phyloP scores from a whole-genome alignment of 805 yeast species.

The Nakazawaea populi region DNA sequence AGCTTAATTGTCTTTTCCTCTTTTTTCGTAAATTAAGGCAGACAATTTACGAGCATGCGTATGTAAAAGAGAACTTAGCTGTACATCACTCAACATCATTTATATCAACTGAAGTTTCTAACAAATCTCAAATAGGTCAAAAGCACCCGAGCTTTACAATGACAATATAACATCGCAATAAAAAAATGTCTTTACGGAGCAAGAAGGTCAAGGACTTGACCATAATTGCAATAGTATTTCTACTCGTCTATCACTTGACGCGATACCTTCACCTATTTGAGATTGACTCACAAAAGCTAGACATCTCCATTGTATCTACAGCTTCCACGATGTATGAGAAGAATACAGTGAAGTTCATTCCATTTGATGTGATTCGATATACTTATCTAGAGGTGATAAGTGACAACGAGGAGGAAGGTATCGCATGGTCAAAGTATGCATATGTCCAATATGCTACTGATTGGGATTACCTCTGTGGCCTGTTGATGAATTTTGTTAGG shows the following conservation, averaged over 20 bases:
- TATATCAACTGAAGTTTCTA: too few relatives aligned
- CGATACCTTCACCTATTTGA: too few relatives aligned
- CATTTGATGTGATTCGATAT: slow-evolving; percentile 1
- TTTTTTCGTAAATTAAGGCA: too few relatives aligned
- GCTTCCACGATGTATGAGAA: slow-evolving; percentile 4
- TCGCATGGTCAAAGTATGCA: slow-evolving; percentile 42
- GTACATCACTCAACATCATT: too few relatives aligned
- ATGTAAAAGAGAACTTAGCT: too few relatives aligned
- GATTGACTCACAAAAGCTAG: too few relatives aligned
- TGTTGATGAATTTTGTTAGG: slow-evolving; percentile 39
- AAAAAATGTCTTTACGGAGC: not conserved
- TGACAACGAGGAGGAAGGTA: slow-evolving; percentile 1
- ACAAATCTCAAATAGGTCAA: too few relatives aligned
- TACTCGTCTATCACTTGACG: not conserved
- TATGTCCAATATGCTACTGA: slow-evolving; percentile 60
- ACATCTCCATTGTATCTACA: not conserved
- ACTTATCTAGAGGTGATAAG: not conserved
- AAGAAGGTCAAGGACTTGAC: slow-evolving; percentile 3
- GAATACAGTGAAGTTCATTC: slow-evolving; percentile 4
- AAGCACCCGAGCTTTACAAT: not conserved
- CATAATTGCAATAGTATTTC: not conserved
- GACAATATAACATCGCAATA: not conserved
- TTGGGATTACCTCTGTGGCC: slow-evolving; percentile 42
- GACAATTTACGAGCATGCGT: too few relatives aligned
- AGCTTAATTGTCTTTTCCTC: too few relatives aligned